Evolutionary conservation across 2,329 filamentous ascomycete species (phyloP).

Genomic region (Myriosclerotinia curreyana): DNA sequence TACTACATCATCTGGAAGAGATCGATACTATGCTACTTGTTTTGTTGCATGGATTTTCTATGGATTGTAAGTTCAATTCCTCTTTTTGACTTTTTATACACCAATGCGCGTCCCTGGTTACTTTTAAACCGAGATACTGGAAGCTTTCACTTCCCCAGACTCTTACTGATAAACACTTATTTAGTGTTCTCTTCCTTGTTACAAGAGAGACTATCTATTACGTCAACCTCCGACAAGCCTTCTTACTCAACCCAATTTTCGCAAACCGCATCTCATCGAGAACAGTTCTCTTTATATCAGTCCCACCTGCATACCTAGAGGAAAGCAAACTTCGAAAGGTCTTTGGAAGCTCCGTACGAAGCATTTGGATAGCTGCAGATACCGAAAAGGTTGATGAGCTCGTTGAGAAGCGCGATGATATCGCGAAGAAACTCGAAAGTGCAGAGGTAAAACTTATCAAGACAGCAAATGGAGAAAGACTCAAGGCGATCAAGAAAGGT

Average conservation of each 20-base stretch:
- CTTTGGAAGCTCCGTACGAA: constrained; percentile 78
- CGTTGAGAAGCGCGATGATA: constrained; percentile 76
- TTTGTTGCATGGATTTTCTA: constrained; percentile 75
- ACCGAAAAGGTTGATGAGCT: constrained; percentile 74
- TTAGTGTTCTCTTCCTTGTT: constrained; percentile 72
- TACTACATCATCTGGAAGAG: constrained; percentile 51
- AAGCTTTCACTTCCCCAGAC: too few species aligned
- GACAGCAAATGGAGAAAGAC: constrained; percentile 67
- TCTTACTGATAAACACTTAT: background rate
- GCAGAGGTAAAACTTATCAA: constrained; percentile 85
- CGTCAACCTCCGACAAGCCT: constrained; percentile 89
- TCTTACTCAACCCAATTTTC: constrained; percentile 80
- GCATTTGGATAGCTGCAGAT: constrained; percentile 80
- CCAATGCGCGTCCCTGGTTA: too few species aligned
- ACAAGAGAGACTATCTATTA: constrained; percentile 87
- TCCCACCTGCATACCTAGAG: constrained; percentile 74
- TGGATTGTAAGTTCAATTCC: constrained; percentile 51
- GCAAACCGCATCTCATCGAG: constrained; percentile 82
- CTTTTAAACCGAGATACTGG: background rate
- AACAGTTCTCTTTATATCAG: constrained; percentile 84
- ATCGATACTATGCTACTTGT: constrained; percentile 75
- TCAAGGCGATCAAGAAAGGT: constrained; percentile 65
- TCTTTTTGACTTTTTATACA: background rate
- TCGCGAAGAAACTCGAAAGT: constrained; percentile 76
- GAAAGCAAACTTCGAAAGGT: constrained; percentile 73